Conservation (phyloP, 139 green algal genomes). For the Volvox reticuliferus region DNA sequence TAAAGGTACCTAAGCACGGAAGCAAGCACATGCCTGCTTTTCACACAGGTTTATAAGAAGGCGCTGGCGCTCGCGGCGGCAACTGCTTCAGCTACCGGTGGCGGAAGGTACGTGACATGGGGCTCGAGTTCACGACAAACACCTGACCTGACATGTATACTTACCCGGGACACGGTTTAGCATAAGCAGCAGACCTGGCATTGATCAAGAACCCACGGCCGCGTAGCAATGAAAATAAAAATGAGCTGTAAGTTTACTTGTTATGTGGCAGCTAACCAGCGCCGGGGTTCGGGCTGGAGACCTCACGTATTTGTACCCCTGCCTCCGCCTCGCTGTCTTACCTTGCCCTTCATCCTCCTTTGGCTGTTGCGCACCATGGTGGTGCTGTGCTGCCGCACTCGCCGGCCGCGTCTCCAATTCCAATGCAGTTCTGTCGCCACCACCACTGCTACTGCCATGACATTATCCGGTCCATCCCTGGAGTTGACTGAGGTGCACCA, state of each 20-base stretch:
- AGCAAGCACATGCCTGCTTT: too few relatives aligned
- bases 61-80: slow-evolving; percentile 8
- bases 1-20: too few relatives aligned
- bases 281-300: too few relatives aligned
- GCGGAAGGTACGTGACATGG: neutral
- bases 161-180: neutral
- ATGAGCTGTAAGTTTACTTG: neutral
- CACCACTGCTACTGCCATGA: too few relatives aligned
- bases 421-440: too few relatives aligned
- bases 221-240: neutral
- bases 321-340: too few relatives aligned
- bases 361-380: too few relatives aligned
- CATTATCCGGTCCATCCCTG: neutral
- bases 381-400: too few relatives aligned
- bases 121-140: neutral
- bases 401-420: too few relatives aligned
- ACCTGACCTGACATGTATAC: too few relatives aligned
- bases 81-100: neutral
- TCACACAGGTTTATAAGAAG: slow-evolving; percentile 25
- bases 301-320: too few relatives aligned
- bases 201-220: neutral
- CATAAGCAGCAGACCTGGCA: neutral
- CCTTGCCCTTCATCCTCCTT: too few relatives aligned
- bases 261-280: neutral
- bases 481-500: slow-evolving; percentile 20